Evolutionary conservation across 768 basidiomycete genomes (phyloP), one percentile per base, ranked within the genome.

Genomic region (Butyriboletus loyo): DNA sequence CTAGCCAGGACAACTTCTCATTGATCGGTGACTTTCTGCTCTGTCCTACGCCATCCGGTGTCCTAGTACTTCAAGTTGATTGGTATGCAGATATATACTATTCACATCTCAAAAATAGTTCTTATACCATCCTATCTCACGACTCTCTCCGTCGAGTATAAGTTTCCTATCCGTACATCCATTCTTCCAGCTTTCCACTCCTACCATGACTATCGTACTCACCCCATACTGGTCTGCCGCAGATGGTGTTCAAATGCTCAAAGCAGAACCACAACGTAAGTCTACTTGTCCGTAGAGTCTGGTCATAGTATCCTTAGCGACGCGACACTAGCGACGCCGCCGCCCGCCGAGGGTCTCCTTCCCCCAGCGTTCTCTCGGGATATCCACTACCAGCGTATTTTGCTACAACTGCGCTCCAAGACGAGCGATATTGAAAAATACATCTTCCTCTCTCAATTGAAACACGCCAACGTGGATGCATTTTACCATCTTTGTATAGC

Each of bases 401-500:
- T 89, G 51, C 69, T 68, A n/a, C 89, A 92, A 67, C 71, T 92
- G 9, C 84, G 84, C 45, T 85, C 86, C 17, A 91, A 91, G 69
- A 79, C 83, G 66, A 82, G 80, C 66, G 65, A 71, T 52, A 82
- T 94, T 37, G 89, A 93, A 65, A 89, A 91, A 73, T 87, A 96
- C 72, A 89, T 92, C 64, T 94, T 85, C 66, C 81, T 96, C 27
- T 81, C 84, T 9, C 79, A 81, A 50, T 76, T 95, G 53, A 87
- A 92, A 66, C 73, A 84, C 57, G 75, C 84, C 45, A 85, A 95
- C 65, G 80, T 81, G 14, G 68, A 77, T 41, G 80, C 87, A 67
- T 97, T 94, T 72, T 96, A 91, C 73, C 78, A 77, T 42, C 75
- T 93, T 14, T 85, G 89, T 68, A 69, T 87, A 39, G 75, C 77